Evolutionary conservation across 176 grass and related monocot species (phyloP).

Genomic region (Triticum dicoccoides): DNA sequence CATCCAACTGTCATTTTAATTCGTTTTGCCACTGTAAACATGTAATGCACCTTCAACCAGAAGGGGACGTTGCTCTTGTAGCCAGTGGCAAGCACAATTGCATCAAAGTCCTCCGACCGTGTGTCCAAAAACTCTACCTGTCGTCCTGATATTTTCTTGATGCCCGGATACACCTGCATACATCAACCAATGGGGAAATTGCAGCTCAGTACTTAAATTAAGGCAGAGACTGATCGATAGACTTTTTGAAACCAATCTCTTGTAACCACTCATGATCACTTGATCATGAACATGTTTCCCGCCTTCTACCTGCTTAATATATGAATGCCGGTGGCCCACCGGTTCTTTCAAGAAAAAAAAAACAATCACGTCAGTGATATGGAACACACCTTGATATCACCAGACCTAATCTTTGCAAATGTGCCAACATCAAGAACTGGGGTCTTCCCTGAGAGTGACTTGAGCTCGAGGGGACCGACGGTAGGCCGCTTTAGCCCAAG

Average conservation of each 20-base stretch:
- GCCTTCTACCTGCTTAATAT: too few relatives aligned
- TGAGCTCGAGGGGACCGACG: conserved; percentile 84
- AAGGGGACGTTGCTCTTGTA: conserved; percentile 90
- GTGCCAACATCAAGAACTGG: conserved; percentile 94
- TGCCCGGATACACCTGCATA: conserved; percentile 54
- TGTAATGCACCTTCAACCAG: conserved; percentile 74
- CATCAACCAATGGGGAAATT: conserved; percentile 24
- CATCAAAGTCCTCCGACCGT: conserved; percentile 55
- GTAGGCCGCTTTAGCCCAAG: conserved; percentile 73
- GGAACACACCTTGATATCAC: conserved; percentile 69
- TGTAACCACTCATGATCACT: too few relatives aligned
- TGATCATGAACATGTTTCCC: too few relatives aligned
- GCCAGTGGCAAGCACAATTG: conserved; percentile 76
- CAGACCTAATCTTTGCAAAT: conserved; percentile 83
- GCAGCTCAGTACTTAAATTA: conserved; percentile 11
- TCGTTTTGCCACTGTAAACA: neutral
- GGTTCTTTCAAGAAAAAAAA: too few relatives aligned
- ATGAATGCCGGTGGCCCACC: too few relatives aligned
- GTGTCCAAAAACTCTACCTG: conserved; percentile 63
- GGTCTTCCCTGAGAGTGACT: conserved; percentile 91
- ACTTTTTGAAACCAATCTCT: too few relatives aligned
- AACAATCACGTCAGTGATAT: conserved; percentile 11
- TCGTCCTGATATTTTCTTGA: conserved; percentile 45
- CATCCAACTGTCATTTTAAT: neutral
- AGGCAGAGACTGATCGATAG: neutral